Conservation (phyloP, 202 grass and related monocot species). For the Bolboschoenoplectus hybrid region DNA sequence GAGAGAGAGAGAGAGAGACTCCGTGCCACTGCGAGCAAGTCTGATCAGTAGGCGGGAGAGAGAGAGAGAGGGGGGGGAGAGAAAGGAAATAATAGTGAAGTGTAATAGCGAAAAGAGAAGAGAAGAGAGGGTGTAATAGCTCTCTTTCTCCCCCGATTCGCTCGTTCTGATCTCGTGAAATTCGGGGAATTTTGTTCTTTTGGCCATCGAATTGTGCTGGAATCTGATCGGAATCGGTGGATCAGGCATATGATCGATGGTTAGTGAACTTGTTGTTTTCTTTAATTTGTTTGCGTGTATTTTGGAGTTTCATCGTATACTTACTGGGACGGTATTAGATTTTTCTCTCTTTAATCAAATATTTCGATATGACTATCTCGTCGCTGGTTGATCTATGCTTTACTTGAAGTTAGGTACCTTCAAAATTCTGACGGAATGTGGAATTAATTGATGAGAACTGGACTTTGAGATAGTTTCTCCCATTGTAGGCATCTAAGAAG, state of each 20-base stretch:
- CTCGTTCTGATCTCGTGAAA: conserved; percentile 30
- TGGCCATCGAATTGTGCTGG: conserved; percentile 14
- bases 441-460: conserved; percentile 16
- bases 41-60: not conserved
- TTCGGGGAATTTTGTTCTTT: not conserved
- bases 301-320: conserved; percentile 18
- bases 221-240: conserved; percentile 33
- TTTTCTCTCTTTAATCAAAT: conserved; percentile 1
- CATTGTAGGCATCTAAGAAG: not conserved
- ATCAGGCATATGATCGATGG: conserved; percentile 41
- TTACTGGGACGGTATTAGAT: not conserved
- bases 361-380: not conserved
- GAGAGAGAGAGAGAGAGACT: not conserved
- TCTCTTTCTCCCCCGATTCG: not conserved
- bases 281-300: conserved; percentile 25
- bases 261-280: conserved; percentile 24
- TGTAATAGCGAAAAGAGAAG: too few relatives aligned
- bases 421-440: not conserved
- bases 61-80: not conserved
- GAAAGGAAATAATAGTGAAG: not conserved
- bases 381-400: conserved; percentile 20
- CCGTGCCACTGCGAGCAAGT: conserved; percentile 2
- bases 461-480: not conserved
- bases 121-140: not conserved
- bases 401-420: not conserved